These are phyloP conservation scores for Penicillium chermesinum DNA, from an alignment of 495 filamentous ascomycete species.

Conservation along the genomic window DNA sequence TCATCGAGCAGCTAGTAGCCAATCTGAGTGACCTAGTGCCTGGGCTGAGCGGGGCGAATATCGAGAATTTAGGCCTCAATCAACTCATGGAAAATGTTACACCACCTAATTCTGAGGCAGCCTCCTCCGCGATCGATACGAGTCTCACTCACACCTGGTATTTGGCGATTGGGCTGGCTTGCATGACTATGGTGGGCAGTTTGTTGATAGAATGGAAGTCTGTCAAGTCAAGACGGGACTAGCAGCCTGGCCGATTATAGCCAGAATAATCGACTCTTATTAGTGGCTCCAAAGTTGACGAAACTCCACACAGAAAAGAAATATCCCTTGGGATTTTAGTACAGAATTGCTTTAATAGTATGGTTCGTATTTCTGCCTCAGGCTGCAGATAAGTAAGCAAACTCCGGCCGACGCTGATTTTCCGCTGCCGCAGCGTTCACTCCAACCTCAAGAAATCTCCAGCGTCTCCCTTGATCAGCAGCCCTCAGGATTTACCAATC, in stretches of 20 bases:
- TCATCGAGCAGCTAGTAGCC: conserved; percentile 45
- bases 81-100: conserved; percentile 30
- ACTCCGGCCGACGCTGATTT: background rate
- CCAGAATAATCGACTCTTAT: background rate
- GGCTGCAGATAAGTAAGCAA: background rate
- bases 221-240: conserved; percentile 37
- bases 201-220: conserved; percentile 55
- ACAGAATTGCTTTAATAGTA: background rate
- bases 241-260: background rate
- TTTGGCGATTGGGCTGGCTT: conserved; percentile 32
- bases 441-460: conserved; percentile 6
- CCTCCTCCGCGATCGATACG: conserved; percentile 42
- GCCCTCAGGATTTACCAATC: conserved; percentile 1
- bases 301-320: background rate
- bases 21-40: conserved; percentile 35
- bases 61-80: conserved; percentile 41
- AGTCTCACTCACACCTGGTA: conserved; percentile 18
- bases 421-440: conserved; percentile 4
- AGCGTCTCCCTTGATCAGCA: background rate
- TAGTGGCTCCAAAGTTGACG: no score
- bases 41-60: conserved; percentile 25
- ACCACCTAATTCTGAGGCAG: conserved; percentile 29
- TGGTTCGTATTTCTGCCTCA: background rate
- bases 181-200: conserved; percentile 45
- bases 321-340: no score